Base-by-base conservation (phyloP, 345 rosid genomes). In the Luvunga scandens region DNA sequence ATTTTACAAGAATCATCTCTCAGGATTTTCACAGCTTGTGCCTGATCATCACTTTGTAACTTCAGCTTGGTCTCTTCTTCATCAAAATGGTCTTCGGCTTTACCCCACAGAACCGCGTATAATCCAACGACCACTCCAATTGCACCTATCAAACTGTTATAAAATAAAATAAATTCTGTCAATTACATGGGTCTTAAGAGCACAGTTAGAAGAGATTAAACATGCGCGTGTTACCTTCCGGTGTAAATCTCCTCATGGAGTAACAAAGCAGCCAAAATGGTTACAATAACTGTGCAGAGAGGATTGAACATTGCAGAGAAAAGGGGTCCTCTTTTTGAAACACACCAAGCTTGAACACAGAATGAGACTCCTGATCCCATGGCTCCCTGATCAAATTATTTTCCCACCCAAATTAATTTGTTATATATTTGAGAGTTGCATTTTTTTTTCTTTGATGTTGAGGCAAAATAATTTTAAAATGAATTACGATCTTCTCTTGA, bases 231-330 rank as follows among this genome's bases (percentile, higher is more conserved):
- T 50, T 78, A 91, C 94, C 94, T 83, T 78, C 94, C 93, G 1
- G 68, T 81, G 82, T 84, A 87, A 27, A 87, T 82, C 83, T 87
- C 83, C 76, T 93, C 94, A 12, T 90, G 84, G 9, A 86, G 84
- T 76, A 90, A 84, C 57, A 90, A 42, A 72, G 94, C 87, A 66
- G 94, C 95, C 61, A 85, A 75, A 30, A 88, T 22, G 56, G 93
- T 79, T 24, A 83, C 89, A 56, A 89, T 81, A 38, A 91, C 90
- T 25, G 94, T 91, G 78, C 85, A 66, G 0, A 91, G 84, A 66
- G 95, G 94, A 75, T 80, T 87, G 85, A 91, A 93, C 85, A 91
- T 76, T 4, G 94, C 90, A 55, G 87, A 79, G 84, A 86, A 93
- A 48, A 93, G 80, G 28, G 93, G 95, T 33, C 95, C 97, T 74